These are phyloP conservation scores for Fusarium secorum DNA, from an alignment of 2,329 filamentous ascomycete genomes.

Conservation along the genomic window DNA sequence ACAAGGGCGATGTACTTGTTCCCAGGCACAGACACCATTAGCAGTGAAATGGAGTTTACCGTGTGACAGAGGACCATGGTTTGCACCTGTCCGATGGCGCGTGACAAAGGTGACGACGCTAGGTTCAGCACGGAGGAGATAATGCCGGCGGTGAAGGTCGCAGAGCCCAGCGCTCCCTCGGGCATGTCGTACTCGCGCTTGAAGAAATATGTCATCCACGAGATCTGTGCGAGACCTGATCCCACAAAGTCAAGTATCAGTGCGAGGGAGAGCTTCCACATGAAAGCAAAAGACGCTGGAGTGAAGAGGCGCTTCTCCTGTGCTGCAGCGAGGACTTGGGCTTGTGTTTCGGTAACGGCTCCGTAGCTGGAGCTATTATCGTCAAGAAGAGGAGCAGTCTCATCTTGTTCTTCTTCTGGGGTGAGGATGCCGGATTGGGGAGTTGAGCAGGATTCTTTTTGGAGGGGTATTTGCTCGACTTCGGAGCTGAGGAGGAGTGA, in stretches of 20 bases:
- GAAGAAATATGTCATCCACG: constrained; percentile 40
- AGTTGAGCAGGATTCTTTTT: constrained; percentile 13
- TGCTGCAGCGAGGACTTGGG: neutral
- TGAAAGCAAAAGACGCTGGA: constrained; percentile 24
- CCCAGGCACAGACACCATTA: constrained; percentile 29
- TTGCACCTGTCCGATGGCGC: constrained; percentile 31
- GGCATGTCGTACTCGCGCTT: constrained; percentile 36
- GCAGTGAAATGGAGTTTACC: constrained; percentile 29
- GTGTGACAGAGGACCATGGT: constrained; percentile 38
- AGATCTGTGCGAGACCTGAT: constrained; percentile 35
- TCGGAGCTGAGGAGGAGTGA: constrained; percentile 20
- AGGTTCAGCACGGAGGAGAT: constrained; percentile 36
- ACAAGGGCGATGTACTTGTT: constrained; percentile 32
- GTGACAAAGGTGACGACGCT: constrained; percentile 26
- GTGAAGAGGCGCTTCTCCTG: constrained; percentile 23
- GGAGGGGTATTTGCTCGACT: constrained; percentile 9
- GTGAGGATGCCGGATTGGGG: neutral
- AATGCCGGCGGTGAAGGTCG: constrained; percentile 34
- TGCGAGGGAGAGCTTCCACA: constrained; percentile 35
- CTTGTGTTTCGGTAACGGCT: neutral
- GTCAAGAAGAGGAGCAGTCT: constrained; percentile 18
- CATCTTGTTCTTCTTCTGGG: constrained; percentile 1
- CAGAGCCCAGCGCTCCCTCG: constrained; percentile 27
- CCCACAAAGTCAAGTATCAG: constrained; percentile 34
- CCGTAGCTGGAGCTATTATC: constrained; percentile 7